Conservation (phyloP, 2,329 filamentous ascomycete species). For the Pseudopithomyces chartarum region DNA sequence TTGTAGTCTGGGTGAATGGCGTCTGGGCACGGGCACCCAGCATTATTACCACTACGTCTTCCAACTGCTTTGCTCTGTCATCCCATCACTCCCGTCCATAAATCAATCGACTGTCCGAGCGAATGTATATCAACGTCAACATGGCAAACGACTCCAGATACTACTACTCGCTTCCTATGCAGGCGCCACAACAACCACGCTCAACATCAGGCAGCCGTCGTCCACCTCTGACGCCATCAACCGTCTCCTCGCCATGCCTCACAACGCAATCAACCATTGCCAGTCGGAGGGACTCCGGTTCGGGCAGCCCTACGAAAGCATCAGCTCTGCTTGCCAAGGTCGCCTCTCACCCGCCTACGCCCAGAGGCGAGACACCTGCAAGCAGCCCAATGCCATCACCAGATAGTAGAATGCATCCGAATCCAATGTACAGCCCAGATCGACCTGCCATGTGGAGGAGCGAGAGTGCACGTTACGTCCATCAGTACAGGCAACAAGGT, state of each 20-base stretch:
- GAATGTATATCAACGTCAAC: slow-evolving; percentile 18
- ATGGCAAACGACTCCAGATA: slow-evolving; percentile 43
- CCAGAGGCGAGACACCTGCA: slow-evolving; percentile 41
- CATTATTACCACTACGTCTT: slow-evolving; percentile 38
- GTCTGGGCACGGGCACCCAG: slow-evolving; percentile 34
- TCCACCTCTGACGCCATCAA: slow-evolving; percentile 52
- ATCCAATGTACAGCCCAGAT: slow-evolving; percentile 30
- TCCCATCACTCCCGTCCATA: slow-evolving; percentile 6
- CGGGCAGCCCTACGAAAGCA: slow-evolving; percentile 48
- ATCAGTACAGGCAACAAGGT: slow-evolving; percentile 45
- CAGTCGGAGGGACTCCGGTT: slow-evolving; percentile 48
- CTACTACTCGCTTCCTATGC: slow-evolving; percentile 46
- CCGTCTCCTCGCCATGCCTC: slow-evolving; percentile 51
- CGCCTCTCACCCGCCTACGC: slow-evolving; percentile 48
- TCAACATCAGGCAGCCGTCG: slow-evolving; percentile 45
- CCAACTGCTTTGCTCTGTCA: slow-evolving; percentile 7
- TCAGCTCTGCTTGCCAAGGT: slow-evolving; percentile 51
- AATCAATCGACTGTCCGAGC: slow-evolving; percentile 5
- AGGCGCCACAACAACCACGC: slow-evolving; percentile 32
- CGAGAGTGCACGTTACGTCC: slow-evolving; percentile 45
- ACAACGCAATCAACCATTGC: slow-evolving; percentile 47
- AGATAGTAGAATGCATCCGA: slow-evolving; percentile 32
- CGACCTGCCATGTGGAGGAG: slow-evolving; percentile 42
- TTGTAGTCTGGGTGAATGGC: slow-evolving; percentile 47
- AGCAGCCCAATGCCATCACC: slow-evolving; percentile 37